Evolutionary conservation across 2,329 filamentous ascomycete genomes (phyloP).

Genomic region (Colletotrichum shisoi): DNA sequence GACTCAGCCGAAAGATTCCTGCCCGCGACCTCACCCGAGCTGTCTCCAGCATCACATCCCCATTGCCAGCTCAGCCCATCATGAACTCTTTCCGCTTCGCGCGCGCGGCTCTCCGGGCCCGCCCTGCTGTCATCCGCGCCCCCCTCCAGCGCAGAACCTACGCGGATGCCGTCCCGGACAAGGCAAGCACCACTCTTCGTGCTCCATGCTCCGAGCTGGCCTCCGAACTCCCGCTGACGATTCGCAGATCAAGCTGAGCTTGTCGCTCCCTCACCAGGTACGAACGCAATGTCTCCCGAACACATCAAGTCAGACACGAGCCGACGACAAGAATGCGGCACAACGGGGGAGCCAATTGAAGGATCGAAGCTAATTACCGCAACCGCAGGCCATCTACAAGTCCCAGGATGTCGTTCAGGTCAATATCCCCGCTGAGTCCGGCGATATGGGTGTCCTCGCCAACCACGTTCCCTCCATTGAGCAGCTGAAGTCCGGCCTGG

Average conservation of each 20-base stretch:
- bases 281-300: conserved; percentile 49
- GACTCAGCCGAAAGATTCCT: conserved; percentile 58
- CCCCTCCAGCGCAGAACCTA: conserved; percentile 88
- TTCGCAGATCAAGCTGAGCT: conserved; percentile 88
- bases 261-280: conserved; percentile 98
- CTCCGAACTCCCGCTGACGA: conserved; percentile 44
- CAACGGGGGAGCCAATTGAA: conserved; percentile 43
- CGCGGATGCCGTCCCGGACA: conserved; percentile 85
- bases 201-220: conserved; percentile 42
- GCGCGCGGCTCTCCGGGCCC: conserved; percentile 85
- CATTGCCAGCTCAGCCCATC: conserved; percentile 62
- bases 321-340: conserved; percentile 15
- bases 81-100: conserved; percentile 97
- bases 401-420: conserved; percentile 84
- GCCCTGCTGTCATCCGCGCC: conserved; percentile 77
- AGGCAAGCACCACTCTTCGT: conserved; percentile 58
- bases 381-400: conserved; percentile 72
- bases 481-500: conserved; percentile 94
- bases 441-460: conserved; percentile 99
- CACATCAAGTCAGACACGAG: conserved; percentile 12
- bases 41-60: conserved; percentile 57
- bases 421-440: conserved; percentile 97
- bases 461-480: conserved; percentile 99
- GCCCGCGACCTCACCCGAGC: conserved; percentile 54
- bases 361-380: conserved; percentile 60